phyloP scores from a whole-genome alignment of 1,139 yeast species.

The Sugiyamaella paludigena region DNA sequence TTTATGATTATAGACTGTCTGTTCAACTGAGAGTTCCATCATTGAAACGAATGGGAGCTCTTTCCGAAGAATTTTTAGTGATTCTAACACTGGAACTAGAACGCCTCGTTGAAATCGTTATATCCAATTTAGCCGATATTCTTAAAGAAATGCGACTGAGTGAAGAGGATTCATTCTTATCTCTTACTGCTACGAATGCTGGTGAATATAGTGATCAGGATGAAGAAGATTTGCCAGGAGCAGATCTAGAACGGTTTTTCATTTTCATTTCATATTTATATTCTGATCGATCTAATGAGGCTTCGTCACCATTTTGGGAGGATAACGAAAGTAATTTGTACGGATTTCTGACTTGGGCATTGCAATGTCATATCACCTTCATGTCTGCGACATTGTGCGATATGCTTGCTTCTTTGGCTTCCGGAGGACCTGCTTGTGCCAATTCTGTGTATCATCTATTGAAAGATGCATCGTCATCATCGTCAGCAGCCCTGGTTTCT shows the following conservation, averaged over 20 bases:
- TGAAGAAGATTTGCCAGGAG: conserved; percentile 50
- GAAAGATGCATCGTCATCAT: conserved; percentile 17
- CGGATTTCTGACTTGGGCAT: conserved; percentile 88
- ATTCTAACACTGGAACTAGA: conserved; percentile 28
- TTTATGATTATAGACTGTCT: conserved; percentile 61
- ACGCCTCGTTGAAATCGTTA: conserved; percentile 56
- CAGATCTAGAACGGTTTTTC: conserved; percentile 86
- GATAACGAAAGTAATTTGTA: conserved; percentile 60
- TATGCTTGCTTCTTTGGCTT: conserved; percentile 70
- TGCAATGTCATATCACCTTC: conserved; percentile 76
- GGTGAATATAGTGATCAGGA: conserved; percentile 26
- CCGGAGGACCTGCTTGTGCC: conserved; percentile 53
- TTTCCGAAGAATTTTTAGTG: conserved; percentile 24
- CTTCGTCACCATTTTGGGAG: conserved; percentile 67
- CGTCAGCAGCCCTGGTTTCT: background rate
- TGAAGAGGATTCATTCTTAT: conserved; percentile 77
- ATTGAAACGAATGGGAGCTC: conserved; percentile 20
- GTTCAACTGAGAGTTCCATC: conserved; percentile 51
- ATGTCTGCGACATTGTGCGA: conserved; percentile 82
- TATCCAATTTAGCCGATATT: conserved; percentile 73
- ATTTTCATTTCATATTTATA: conserved; percentile 72
- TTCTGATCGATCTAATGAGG: conserved; percentile 52
- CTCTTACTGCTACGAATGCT: conserved; percentile 38
- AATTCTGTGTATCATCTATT: conserved; percentile 45
- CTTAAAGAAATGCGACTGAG: conserved; percentile 76